Evolutionary conservation across 208 protist species (phyloP).

Genomic region (Leishmania aethiopica): DNA sequence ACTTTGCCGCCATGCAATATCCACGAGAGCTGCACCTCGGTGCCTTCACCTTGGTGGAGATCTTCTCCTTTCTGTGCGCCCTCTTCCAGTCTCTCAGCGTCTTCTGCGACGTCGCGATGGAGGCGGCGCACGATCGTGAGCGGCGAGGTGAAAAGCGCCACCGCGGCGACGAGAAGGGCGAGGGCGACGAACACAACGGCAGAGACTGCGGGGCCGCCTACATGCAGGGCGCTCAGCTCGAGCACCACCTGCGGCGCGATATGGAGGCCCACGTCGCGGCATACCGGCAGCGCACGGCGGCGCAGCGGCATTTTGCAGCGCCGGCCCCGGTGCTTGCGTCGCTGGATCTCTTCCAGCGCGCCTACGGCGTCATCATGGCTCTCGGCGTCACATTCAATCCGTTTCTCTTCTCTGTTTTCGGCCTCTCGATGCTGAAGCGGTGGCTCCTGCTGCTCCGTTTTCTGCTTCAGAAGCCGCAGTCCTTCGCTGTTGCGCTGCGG

Average conservation of each 20-base stretch:
- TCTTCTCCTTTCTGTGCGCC: constrained; percentile 57
- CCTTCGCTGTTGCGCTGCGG: constrained; percentile 50
- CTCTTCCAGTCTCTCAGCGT: constrained; percentile 38
- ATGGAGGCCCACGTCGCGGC: constrained; percentile 16
- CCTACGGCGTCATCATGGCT: constrained; percentile 72
- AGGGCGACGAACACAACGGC: background rate
- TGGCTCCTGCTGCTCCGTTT: constrained; percentile 79
- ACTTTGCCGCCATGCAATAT: constrained; percentile 38
- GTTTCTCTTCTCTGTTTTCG: constrained; percentile 71
- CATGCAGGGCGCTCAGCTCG: constrained; percentile 10
- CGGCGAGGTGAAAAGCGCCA: constrained; percentile 17
- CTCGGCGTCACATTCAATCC: constrained; percentile 90
- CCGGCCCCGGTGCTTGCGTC: constrained; percentile 8
- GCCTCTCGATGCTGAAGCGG: constrained; percentile 68
- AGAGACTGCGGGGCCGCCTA: background rate
- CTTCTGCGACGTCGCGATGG: constrained; percentile 18
- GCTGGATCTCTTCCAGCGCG: constrained; percentile 57
- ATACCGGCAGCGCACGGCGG: background rate
- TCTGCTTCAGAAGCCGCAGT: constrained; percentile 50
- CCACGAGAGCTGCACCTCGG: constrained; percentile 68
- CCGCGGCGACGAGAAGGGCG: background rate
- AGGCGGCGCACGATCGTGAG: background rate
- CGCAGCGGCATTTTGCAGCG: background rate
- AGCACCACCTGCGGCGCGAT: constrained; percentile 14
- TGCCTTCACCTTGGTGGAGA: constrained; percentile 50